Percentiles rank a stretch among this genome's conserved stretches.
These are phyloP conservation scores for Nannochloris sp. DNA, from an alignment of 139 green algal genomes.

Conservation along the genomic window DNA sequence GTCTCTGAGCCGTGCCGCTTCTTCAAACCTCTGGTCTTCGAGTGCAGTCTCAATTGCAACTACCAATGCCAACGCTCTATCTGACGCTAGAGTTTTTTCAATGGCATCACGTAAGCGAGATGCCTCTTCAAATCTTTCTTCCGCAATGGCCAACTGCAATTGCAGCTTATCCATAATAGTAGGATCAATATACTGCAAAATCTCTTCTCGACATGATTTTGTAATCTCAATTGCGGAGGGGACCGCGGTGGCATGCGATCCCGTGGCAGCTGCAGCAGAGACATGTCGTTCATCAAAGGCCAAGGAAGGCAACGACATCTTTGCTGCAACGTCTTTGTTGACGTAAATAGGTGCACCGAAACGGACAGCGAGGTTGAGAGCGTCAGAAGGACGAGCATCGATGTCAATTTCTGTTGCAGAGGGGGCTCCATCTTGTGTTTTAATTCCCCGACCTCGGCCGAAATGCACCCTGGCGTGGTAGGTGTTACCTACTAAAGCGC, in stretches of 20 bases:
- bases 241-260: background rate
- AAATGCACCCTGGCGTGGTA: conserved; percentile 53
- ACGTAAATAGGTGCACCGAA: conserved; percentile 73
- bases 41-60: conserved; percentile 52
- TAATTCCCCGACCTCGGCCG: background rate
- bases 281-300: background rate
- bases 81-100: conserved; percentile 33
- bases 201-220: conserved; percentile 49
- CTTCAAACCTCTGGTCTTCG: conserved; percentile 44
- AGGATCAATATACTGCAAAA: conserved; percentile 61
- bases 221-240: conserved; percentile 49
- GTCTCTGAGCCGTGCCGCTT: conserved; percentile 24
- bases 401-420: conserved; percentile 48
- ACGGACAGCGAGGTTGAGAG: conserved; percentile 78
- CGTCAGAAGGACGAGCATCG: conserved; percentile 65
- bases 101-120: conserved; percentile 37
- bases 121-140: conserved; percentile 75
- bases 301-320: conserved; percentile 15
- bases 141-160: conserved; percentile 67
- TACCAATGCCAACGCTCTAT: conserved; percentile 22
- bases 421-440: background rate
- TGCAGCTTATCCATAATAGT: conserved; percentile 68
- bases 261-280: background rate
- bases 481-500: conserved; percentile 43
- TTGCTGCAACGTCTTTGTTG: conserved; percentile 33